Conservation (phyloP, 2,329 filamentous ascomycete species). For the Dryadomyces sulphureus region DNA sequence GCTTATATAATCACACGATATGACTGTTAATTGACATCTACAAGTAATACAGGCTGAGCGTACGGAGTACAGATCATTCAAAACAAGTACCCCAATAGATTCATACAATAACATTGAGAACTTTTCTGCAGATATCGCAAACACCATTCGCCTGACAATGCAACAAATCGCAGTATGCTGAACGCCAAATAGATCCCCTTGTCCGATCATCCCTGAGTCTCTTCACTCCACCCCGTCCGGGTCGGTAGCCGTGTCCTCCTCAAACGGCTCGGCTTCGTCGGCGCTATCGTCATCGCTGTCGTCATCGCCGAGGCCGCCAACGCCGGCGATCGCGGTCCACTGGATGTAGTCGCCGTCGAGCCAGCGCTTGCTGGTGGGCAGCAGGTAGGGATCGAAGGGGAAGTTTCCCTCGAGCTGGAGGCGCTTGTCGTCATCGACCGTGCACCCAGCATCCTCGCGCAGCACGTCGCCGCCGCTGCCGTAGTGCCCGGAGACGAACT, state of each 20-base stretch:
- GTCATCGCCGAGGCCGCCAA: constrained; percentile 40
- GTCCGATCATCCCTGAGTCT: too few species aligned
- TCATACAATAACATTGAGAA: neutral
- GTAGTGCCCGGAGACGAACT: constrained; percentile 46
- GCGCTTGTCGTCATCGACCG: constrained; percentile 54
- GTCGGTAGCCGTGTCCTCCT: constrained; percentile 6
- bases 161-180: neutral
- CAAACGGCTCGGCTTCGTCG: constrained; percentile 5
- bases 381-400: constrained; percentile 90
- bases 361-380: constrained; percentile 80
- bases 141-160: neutral
- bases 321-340: constrained; percentile 61
- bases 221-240: neutral
- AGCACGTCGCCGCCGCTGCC: constrained; percentile 35
- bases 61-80: too few species aligned
- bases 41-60: too few species aligned
- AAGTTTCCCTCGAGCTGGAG: constrained; percentile 90
- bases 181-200: too few species aligned
- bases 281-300: constrained; percentile 26
- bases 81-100: too few species aligned
- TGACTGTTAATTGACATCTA: too few species aligned
- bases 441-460: constrained; percentile 32
- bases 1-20: too few species aligned
- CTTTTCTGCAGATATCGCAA: neutral
- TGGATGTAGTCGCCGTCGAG: constrained; percentile 69